Evolutionary conservation across 2,329 filamentous ascomycete genomes (phyloP).

Genomic region (Davidsoniella australis): DNA sequence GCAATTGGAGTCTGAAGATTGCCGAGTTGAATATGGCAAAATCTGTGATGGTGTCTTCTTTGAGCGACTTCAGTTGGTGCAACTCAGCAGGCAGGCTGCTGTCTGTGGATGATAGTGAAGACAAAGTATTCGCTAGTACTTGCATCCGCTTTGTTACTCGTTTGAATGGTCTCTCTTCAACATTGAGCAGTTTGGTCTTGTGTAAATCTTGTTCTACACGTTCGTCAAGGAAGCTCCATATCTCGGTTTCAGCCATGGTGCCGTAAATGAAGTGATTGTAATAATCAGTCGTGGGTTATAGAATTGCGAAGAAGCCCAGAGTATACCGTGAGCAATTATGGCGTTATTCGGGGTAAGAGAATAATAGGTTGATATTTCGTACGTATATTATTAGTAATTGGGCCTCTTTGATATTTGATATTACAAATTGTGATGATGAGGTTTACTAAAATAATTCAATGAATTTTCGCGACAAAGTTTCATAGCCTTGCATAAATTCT

Average conservation of each 20-base stretch:
- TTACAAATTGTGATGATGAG: too few species aligned
- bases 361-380: too few species aligned
- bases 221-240: constrained; percentile 54
- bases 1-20: constrained; percentile 74
- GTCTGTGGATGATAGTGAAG: constrained; percentile 44
- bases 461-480: too few species aligned
- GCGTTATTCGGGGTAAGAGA: too few species aligned
- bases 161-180: constrained; percentile 86
- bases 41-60: constrained; percentile 71
- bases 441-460: too few species aligned
- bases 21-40: constrained; percentile 77
- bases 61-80: constrained; percentile 42
- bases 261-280: not conserved
- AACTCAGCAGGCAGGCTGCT: not conserved
- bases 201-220: constrained; percentile 71
- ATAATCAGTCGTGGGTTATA: not conserved
- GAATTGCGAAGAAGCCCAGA: not conserved
- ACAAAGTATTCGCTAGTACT: constrained; percentile 29
- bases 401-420: too few species aligned
- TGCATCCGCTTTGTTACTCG: constrained; percentile 64
- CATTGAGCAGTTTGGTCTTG: constrained; percentile 67
- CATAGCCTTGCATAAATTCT: too few species aligned
- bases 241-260: constrained; percentile 22
- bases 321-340: too few species aligned
- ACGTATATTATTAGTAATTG: too few species aligned